Evolutionary conservation across 805 yeast genomes (phyloP), one percentile per base, ranked within the genome.

Genomic region (Tetrapisispora phaffii): DNA sequence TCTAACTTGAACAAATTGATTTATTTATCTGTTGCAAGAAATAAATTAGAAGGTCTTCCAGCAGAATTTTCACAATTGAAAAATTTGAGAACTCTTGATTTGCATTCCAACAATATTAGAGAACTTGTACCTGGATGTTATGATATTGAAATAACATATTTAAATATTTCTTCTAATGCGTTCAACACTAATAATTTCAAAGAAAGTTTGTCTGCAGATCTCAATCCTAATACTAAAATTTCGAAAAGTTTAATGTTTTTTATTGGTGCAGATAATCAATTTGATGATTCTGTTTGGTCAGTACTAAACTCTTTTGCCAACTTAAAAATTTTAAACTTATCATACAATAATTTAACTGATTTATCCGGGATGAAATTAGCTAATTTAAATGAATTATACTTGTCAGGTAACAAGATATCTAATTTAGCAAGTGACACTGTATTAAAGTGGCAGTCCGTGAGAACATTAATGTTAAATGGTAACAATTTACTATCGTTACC

Each of bases 401-500:
- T 90, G 26, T 82, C 95, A 0, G 98, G 98, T 39, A 93, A 90
- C 55, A 76, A 79, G 41, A 64, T 93, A 31, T 72, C 84, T 0
- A 75, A 85, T 7, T 67, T 93, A 38, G 95, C 97, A 0, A 81
- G 87, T 21, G 98, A 93, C 53, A 94, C 85, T 51, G 76, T 93
- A 31, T 44, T 54, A 10, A 88, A 77, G 47, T 69, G 89, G 55
- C 67, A 70, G 9, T 67, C 73, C 7, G 69, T 93, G 55, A 72
- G 74, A 44, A 72, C 79, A 0, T 65, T 93, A 29, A 80, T 75
- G 62, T 60, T 88, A 52, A 93, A 90, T 60, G 85, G 86, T 53
- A 93, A 93, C 61, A 83, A 84, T 57, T 73, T 93, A 51, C 84
- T 84, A 39, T 77, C 96, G 0, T 66, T 93, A 37, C 97, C 98